phyloP scores from a whole-genome alignment of 208 protist genomes.

The Acanthamoeba lenticulata region DNA sequence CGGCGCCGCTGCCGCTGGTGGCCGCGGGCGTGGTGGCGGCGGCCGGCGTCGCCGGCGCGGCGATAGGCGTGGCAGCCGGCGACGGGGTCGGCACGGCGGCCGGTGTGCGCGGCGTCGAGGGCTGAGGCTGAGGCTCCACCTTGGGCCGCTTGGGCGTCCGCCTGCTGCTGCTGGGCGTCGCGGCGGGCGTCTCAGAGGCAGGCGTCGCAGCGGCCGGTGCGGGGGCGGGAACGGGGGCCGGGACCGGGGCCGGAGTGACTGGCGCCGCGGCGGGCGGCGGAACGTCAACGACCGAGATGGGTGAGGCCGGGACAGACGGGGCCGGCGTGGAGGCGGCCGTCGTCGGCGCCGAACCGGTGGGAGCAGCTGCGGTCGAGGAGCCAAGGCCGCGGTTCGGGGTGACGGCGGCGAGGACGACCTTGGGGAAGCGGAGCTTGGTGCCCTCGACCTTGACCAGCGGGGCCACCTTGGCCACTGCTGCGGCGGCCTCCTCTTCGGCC shows the following conservation, averaged over 20 bases:
- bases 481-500: not conserved
- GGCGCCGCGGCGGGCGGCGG: not conserved
- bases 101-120: no score
- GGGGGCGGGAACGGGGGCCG: not conserved
- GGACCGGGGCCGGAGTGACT: not conserved
- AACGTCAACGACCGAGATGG: not conserved
- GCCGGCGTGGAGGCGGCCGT: not conserved
- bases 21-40: not conserved
- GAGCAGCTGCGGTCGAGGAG: not conserved
- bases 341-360: not conserved
- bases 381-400: not conserved
- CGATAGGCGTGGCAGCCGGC: not conserved
- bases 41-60: not conserved
- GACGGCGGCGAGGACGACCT: conserved; percentile 18
- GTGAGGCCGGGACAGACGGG: not conserved
- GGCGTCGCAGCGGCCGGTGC: not conserved
- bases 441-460: conserved; percentile 56
- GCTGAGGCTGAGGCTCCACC: no score
- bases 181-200: not conserved
- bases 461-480: not conserved
- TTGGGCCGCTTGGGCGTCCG: no score
- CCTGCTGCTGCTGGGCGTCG: no score
- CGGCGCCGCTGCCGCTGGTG: not conserved
- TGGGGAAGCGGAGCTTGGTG: conserved; percentile 64
- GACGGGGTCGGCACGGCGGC: not conserved